Evolutionary conservation across 805 yeast species (phyloP).

Genomic region (Deakozyma indianensis): DNA sequence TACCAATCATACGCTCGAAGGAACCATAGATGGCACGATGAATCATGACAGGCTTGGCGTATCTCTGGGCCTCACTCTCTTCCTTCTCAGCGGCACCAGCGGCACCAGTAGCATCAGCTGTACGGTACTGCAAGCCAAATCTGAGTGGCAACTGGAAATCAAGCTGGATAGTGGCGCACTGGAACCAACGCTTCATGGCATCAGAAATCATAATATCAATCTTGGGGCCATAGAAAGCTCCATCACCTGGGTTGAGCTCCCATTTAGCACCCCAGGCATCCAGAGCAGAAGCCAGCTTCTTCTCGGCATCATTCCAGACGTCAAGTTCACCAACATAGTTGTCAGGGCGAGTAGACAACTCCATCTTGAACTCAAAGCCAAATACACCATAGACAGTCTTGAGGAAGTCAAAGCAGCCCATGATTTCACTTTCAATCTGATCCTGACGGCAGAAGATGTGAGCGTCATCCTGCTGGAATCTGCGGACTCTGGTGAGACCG

Average conservation of each 20-base stretch:
- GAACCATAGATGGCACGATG: slow-evolving; percentile 98
- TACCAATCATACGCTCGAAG: slow-evolving; percentile 98
- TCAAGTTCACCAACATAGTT: slow-evolving; percentile 88
- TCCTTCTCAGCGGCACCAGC: slow-evolving; percentile 5
- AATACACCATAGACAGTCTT: slow-evolving; percentile 76
- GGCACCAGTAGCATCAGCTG: slow-evolving; percentile 17
- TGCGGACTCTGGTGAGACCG: slow-evolving; percentile 90
- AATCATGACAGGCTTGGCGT: slow-evolving; percentile 92
- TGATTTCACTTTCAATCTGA: slow-evolving; percentile 79
- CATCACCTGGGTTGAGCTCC: slow-evolving; percentile 95
- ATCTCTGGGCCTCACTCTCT: slow-evolving; percentile 28
- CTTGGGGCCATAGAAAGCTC: slow-evolving; percentile 95
- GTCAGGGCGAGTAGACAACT: slow-evolving; percentile 93
- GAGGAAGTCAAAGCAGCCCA: slow-evolving; percentile 73
- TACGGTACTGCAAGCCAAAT: slow-evolving; percentile 78
- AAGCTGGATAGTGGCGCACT: slow-evolving; percentile 96
- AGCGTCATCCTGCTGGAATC: slow-evolving; percentile 99
- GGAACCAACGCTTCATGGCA: slow-evolving; percentile 93
- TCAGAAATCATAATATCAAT: slow-evolving; percentile 93
- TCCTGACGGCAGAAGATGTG: slow-evolving; percentile 92
- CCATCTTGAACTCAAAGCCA: slow-evolving; percentile 93
- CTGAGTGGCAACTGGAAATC: slow-evolving; percentile 97
- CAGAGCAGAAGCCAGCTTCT: slow-evolving; percentile 67
- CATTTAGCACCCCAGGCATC: slow-evolving; percentile 78
- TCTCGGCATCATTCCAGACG: slow-evolving; percentile 89